Evolutionary conservation across 495 filamentous ascomycete genomes (phyloP).

Genomic region (Neurospora sp.): DNA sequence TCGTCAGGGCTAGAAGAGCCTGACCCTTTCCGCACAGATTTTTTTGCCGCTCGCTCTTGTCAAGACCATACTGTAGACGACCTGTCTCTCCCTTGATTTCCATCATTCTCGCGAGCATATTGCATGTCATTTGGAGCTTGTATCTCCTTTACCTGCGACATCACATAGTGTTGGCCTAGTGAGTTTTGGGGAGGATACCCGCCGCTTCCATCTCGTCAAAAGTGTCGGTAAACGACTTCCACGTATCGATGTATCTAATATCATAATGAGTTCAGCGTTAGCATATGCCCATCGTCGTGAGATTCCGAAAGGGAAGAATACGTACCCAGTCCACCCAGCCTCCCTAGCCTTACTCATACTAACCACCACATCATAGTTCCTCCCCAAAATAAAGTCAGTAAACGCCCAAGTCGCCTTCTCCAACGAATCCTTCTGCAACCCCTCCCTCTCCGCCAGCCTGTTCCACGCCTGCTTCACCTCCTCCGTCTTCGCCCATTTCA

Average conservation of each 20-base stretch:
- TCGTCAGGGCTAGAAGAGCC: too few species aligned
- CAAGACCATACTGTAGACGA: background rate
- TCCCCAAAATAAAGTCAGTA: conserved; percentile 38
- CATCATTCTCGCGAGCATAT: too few species aligned
- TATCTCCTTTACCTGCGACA: background rate
- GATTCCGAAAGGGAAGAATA: background rate
- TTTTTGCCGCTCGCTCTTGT: background rate
- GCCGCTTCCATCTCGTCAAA: conserved; percentile 37
- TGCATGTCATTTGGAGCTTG: background rate
- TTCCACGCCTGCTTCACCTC: conserved; percentile 43
- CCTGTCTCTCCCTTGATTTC: background rate
- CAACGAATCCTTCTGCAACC: conserved; percentile 37
- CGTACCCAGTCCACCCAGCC: conserved; percentile 33
- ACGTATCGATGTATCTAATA: conserved; percentile 36
- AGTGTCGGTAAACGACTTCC: conserved; percentile 37
- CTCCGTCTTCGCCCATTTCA: conserved; percentile 37
- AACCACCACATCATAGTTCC: conserved; percentile 38
- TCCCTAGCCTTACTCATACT: conserved; percentile 51
- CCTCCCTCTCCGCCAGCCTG: conserved; percentile 33
- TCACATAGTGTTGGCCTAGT: background rate
- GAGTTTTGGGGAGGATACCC: conserved; percentile 20
- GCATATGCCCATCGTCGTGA: background rate
- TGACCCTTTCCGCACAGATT: background rate
- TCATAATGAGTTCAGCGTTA: background rate
- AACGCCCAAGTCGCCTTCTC: conserved; percentile 50